A percentile compares a stretch with the other conserved stretches of the same genome.
These are phyloP conservation scores for Wickerhamomyces subpelliculosus DNA, from an alignment of 805 yeast species.

Conservation along the genomic window DNA sequence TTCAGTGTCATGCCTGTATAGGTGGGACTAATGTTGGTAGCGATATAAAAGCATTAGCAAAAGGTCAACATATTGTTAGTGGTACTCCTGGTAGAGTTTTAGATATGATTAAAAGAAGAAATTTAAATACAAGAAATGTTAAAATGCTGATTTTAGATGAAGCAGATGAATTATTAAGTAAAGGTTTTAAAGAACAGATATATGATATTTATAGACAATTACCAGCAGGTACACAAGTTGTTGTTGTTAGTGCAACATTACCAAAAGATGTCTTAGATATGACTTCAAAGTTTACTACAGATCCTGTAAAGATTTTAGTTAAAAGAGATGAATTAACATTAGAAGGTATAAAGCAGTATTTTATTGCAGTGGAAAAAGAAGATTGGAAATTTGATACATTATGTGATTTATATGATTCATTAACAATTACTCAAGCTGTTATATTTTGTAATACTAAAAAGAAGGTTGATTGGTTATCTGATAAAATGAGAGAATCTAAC, in stretches of 20 bases:
- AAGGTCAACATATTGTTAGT: constrained; percentile 86
- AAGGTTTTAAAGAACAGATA: constrained; percentile 94
- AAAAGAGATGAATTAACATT: constrained; percentile 90
- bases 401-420: constrained; percentile 90
- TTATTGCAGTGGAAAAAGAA: constrained; percentile 85
- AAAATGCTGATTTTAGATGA: constrained; percentile 92
- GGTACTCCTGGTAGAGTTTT: constrained; percentile 97
- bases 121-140: constrained; percentile 63
- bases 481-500: constrained; percentile 67
- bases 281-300: constrained; percentile 85
- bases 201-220: constrained; percentile 82
- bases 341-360: constrained; percentile 92
- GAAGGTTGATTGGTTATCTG: constrained; percentile 88
- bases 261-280: constrained; percentile 88
- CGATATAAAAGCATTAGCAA: constrained; percentile 67
- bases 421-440: constrained; percentile 95
- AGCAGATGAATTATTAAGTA: constrained; percentile 90
- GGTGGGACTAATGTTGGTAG: constrained; percentile 87
- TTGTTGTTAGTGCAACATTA: constrained; percentile 90
- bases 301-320: constrained; percentile 91
- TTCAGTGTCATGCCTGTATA: constrained; percentile 83
- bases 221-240: constrained; percentile 86
- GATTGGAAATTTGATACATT: constrained; percentile 91
- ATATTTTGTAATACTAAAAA: constrained; percentile 95
- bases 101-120: constrained; percentile 85